phyloP scores from a whole-genome alignment of 768 basidiomycete species.

The Russula griseocarnosa region DNA sequence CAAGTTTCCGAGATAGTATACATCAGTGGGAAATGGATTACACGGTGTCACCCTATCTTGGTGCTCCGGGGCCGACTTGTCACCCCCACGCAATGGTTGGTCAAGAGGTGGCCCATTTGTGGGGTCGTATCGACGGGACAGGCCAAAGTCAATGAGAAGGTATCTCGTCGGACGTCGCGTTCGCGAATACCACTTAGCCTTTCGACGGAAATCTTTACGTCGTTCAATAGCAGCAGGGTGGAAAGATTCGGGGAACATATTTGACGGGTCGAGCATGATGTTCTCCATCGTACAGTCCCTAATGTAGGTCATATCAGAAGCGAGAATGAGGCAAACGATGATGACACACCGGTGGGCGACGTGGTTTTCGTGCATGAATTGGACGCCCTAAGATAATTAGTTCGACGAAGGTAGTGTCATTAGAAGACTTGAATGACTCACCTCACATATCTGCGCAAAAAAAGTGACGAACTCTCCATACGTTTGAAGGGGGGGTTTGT shows the following conservation, averaged over 20 bases:
- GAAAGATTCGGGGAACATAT: slow-evolving; percentile 22
- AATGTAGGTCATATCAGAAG: too few relatives aligned
- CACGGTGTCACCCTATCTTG: not conserved
- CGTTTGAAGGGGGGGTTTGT: slow-evolving; percentile 35
- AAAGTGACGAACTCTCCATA: slow-evolving; percentile 38
- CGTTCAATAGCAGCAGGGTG: slow-evolving; percentile 1
- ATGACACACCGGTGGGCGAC: slow-evolving; percentile 22
- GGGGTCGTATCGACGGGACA: slow-evolving; percentile 29
- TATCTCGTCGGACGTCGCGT: slow-evolving; percentile 32
- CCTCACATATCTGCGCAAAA: slow-evolving; percentile 39
- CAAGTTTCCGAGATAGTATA: slow-evolving; percentile 32
- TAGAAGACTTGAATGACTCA: slow-evolving; percentile 3
- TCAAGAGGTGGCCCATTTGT: slow-evolving; percentile 22
- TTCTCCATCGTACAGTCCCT: slow-evolving; percentile 20
- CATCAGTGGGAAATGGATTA: slow-evolving; percentile 32
- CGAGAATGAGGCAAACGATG: not conserved
- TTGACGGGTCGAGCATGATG: slow-evolving; percentile 24
- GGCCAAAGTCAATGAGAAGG: slow-evolving; percentile 35
- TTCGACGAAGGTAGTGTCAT: not conserved
- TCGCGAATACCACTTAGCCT: slow-evolving; percentile 26
- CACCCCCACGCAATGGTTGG: slow-evolving; percentile 28
- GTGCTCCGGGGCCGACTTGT: slow-evolving; percentile 33
- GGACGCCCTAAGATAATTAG: not conserved
- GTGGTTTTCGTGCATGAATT: slow-evolving; percentile 25
- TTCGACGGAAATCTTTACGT: slow-evolving; percentile 10